phyloP scores from a whole-genome alignment of 495 filamentous ascomycete species.

The Cairneyella variabilis region DNA sequence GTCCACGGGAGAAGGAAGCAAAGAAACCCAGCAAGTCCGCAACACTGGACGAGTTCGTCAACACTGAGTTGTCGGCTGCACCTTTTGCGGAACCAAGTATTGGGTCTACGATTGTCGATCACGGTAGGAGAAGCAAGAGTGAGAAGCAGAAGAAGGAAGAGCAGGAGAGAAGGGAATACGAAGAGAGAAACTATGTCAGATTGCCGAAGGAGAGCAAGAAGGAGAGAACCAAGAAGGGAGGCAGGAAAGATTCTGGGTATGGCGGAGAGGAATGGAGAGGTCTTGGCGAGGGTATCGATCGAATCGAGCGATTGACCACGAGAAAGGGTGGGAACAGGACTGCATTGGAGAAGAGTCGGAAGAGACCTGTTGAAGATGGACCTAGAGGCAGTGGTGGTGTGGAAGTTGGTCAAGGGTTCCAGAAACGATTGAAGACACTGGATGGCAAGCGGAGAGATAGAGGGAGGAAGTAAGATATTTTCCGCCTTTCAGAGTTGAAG shows the following conservation, averaged over 20 bases:
- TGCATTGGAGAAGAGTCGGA: conserved; percentile 74
- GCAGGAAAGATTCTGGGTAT: conserved; percentile 52
- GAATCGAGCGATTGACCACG: conserved; percentile 68
- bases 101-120: conserved; percentile 70
- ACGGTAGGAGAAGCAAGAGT: conserved; percentile 70
- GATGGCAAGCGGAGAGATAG: conserved; percentile 53
- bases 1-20: conserved; percentile 52
- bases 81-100: conserved; percentile 79
- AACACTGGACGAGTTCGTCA: conserved; percentile 82
- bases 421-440: conserved; percentile 69
- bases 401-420: conserved; percentile 64
- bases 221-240: conserved; percentile 51
- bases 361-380: conserved; percentile 62
- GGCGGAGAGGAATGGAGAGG: conserved; percentile 84
- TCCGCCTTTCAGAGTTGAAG: too few species aligned
- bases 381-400: conserved; percentile 50
- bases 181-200: conserved; percentile 83
- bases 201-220: conserved; percentile 80
- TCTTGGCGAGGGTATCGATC: conserved; percentile 72
- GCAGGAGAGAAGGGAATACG: conserved; percentile 68
- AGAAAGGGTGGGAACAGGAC: conserved; percentile 51
- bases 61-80: conserved; percentile 70
- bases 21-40: conserved; percentile 60
- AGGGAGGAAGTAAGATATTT: conserved; percentile 33
- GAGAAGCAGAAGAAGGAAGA: conserved; percentile 66